Base-by-base conservation (phyloP, 768 basidiomycete species). In the Rhizopogon vinicolor region DNA sequence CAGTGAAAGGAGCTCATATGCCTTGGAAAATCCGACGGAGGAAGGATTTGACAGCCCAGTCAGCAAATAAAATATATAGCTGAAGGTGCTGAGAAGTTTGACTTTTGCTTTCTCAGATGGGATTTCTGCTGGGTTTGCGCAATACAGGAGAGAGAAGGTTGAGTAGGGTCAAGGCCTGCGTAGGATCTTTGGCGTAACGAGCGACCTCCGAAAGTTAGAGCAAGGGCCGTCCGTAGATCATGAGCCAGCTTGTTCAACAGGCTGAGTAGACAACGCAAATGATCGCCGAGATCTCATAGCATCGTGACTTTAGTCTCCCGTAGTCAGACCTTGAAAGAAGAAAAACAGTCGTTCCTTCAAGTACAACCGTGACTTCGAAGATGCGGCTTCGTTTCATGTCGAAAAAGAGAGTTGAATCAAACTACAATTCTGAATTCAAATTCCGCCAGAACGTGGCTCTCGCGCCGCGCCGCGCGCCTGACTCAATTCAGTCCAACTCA, bases 91-190 rank as follows among this genome's bases (percentile, higher is more conserved):
- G 51, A 98, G 75, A 53, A 98, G 69, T 65, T 95, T 83, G 40
- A 83, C 75, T 74, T n/a, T 98, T 98, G 87, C 78, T 68, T 87
- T 91, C 72, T 99, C 97, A 0, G 89, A 80, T 0, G 97, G 81
- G 3, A 85, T 67, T n/a, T 65, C 85, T 91, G 22, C 79, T 68
- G 2, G 93, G 86, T 60, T 85, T 87, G 46, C 87, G 85, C 14
- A 98, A 76, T 25, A 97, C 76, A 0, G 94, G 94, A 0, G 81
- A 72, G 64, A 98, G 86, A 3, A 98, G 76, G 0, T 72, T 64
- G 19, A 93, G 77, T 5, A 98, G 78, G 5, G 80, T 81, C 14
- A 82, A 76, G 1, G 93, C 93, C 64, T 97, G 91, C 0, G 71
- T 67, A 2, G 82, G 74, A 63, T 92, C 84, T 1, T 78, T 74